Evolutionary conservation across 148 eudicot species (phyloP).

Genomic region (Pharnaceum exiguum): DNA sequence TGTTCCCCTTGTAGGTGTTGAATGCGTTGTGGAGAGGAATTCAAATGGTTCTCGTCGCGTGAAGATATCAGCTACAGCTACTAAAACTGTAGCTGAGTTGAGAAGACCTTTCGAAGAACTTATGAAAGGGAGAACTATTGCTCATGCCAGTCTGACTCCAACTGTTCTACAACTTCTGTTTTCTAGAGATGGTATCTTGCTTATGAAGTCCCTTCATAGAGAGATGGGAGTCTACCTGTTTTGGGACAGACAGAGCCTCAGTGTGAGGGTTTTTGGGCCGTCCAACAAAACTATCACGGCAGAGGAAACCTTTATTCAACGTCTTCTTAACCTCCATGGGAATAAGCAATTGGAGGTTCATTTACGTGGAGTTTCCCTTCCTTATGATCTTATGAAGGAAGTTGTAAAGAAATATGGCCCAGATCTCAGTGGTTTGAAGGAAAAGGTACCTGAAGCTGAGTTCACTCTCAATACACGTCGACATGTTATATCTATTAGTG

Average conservation of each 20-base stretch:
- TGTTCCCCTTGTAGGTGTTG: constrained; percentile 46
- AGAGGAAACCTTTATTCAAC: constrained; percentile 42
- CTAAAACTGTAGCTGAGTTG: constrained; percentile 73
- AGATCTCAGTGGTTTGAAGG: constrained; percentile 60
- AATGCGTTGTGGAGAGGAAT: constrained; percentile 46
- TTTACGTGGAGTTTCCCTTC: constrained; percentile 61
- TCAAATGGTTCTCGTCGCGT: constrained; percentile 66
- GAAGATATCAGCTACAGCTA: constrained; percentile 74
- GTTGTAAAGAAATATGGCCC: constrained; percentile 87
- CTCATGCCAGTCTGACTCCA: constrained; percentile 62
- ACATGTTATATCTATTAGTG: constrained; percentile 53
- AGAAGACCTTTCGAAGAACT: constrained; percentile 74
- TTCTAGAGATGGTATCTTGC: constrained; percentile 52
- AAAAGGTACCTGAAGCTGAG: constrained; percentile 54
- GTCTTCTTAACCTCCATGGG: constrained; percentile 53
- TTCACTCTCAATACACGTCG: constrained; percentile 54
- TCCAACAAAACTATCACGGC: constrained; percentile 40
- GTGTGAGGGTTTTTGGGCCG: constrained; percentile 58
- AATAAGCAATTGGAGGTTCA: constrained; percentile 58
- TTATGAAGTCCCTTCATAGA: constrained; percentile 55
- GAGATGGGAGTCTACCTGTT: constrained; percentile 62
- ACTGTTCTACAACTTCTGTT: constrained; percentile 48
- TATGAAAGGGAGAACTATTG: constrained; percentile 59
- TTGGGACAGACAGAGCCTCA: constrained; percentile 57
- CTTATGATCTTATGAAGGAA: constrained; percentile 75